A percentile compares a stretch with the other conserved stretches of the same genome.
These are phyloP conservation scores for Apiotrichum brassicae DNA, from an alignment of 1,284 basidiomycete species.

Conservation along the genomic window DNA sequence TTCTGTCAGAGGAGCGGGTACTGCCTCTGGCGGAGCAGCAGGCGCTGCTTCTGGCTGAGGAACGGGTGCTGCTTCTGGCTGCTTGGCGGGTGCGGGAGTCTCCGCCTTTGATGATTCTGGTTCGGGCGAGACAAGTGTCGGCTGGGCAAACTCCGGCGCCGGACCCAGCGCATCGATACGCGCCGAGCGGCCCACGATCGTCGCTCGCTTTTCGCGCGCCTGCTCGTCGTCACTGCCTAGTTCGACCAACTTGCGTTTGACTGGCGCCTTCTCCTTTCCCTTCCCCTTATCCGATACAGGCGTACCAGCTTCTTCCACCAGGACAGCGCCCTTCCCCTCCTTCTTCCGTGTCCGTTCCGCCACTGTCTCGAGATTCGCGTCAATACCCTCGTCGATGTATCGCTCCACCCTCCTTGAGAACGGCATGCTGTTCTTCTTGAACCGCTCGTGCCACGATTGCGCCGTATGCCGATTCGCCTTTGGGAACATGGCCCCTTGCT, in stretches of 20 bases:
- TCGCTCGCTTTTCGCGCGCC: neutral
- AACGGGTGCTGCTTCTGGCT: too few species aligned
- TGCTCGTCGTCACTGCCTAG: neutral
- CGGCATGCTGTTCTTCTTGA: constrained; percentile 30
- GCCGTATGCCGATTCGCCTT: constrained; percentile 24
- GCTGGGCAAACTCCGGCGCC: neutral
- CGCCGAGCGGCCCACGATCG: neutral
- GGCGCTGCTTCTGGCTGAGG: neutral
- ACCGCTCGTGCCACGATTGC: constrained; percentile 42
- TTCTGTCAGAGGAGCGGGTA: too few species aligned
- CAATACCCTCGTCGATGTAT: constrained; percentile 16
- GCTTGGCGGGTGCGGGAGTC: too few species aligned
- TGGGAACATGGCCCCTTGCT: constrained; percentile 15
- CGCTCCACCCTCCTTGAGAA: constrained; percentile 22
- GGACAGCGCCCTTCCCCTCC: neutral
- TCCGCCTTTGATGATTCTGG: neutral
- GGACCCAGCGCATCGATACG: neutral
- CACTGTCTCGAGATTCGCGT: constrained; percentile 26
- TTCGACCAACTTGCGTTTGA: too few species aligned
- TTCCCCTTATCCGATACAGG: too few species aligned
- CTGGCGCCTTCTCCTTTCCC: too few species aligned
- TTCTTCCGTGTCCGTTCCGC: constrained; percentile 19
- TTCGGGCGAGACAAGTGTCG: neutral
- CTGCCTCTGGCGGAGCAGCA: neutral
- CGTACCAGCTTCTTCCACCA: too few species aligned